These are phyloP conservation scores for Suillus placidus DNA, from an alignment of 768 basidiomycete species.

Conservation along the genomic window DNA sequence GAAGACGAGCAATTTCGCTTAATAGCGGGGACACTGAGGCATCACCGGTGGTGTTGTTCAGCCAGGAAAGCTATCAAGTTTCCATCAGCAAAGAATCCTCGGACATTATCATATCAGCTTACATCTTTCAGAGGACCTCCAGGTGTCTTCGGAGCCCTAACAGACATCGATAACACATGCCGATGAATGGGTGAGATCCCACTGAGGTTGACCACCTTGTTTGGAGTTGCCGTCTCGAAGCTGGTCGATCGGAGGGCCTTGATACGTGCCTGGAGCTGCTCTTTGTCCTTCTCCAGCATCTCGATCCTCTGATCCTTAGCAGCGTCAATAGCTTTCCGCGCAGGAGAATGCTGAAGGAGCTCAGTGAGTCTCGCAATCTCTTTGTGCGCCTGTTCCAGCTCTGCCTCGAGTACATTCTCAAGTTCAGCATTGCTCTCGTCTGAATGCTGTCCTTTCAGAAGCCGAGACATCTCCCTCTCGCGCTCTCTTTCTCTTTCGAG, in stretches of 20 bases:
- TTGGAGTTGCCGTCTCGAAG: slow-evolving; percentile 59
- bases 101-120: slow-evolving; percentile 27
- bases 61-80: slow-evolving; percentile 64
- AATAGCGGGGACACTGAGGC: slow-evolving; percentile 62
- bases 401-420: slow-evolving; percentile 65
- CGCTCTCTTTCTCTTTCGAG: slow-evolving; percentile 62
- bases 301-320: slow-evolving; percentile 78
- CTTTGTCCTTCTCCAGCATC: slow-evolving; percentile 74
- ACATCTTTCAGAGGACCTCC: slow-evolving; percentile 81
- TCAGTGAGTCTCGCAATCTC: slow-evolving; percentile 75
- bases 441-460: slow-evolving; percentile 21
- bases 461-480: slow-evolving; percentile 28
- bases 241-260: slow-evolving; percentile 55
- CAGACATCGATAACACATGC: slow-evolving; percentile 66
- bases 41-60: slow-evolving; percentile 63
- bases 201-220: slow-evolving; percentile 53
- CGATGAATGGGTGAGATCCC: slow-evolving; percentile 80
- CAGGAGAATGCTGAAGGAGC: slow-evolving; percentile 70
- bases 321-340: slow-evolving; percentile 74
- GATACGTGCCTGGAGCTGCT: slow-evolving; percentile 74
- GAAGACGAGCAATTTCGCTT: slow-evolving; percentile 72
- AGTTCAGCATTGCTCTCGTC: slow-evolving; percentile 54
- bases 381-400: slow-evolving; percentile 74
- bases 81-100: slow-evolving; percentile 14
- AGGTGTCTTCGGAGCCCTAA: slow-evolving; percentile 74